Conservation (phyloP, 345 rosid genomes). For the Populus tremula region DNA sequence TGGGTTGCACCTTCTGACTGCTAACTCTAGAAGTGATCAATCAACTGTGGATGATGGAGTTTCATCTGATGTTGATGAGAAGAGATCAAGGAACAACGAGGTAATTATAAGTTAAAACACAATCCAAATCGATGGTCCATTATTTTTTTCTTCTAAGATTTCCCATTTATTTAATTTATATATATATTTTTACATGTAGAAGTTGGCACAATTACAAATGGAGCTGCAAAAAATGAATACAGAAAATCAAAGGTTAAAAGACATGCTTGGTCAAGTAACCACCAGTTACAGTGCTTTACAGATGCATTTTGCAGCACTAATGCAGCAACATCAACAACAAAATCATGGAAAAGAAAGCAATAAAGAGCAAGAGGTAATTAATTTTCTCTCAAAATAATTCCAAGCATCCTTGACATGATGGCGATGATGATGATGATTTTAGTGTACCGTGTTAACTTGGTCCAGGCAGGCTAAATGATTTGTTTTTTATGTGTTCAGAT, state of each 20-base stretch:
- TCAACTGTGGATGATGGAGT: conserved; percentile 74
- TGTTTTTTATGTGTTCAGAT: conserved; percentile 29
- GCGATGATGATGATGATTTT: neutral
- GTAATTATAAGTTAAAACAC: conserved; percentile 26
- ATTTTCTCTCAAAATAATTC: neutral
- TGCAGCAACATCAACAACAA: conserved; percentile 47
- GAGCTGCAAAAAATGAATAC: conserved; percentile 63
- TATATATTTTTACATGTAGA: neutral
- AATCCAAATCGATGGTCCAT: neutral
- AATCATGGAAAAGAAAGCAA: conserved; percentile 25
- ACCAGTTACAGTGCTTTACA: conserved; percentile 63
- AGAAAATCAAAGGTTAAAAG: conserved; percentile 72
- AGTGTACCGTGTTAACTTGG: neutral
- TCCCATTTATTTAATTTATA: neutral
- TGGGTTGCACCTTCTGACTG: conserved; percentile 72
- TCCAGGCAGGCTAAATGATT: neutral
- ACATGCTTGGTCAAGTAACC: conserved; percentile 70
- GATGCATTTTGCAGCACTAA: conserved; percentile 56
- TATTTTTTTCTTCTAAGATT: neutral
- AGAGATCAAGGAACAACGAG: conserved; percentile 51
- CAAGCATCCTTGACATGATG: neutral
- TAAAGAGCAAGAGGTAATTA: conserved; percentile 40
- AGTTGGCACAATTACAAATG: conserved; percentile 58
- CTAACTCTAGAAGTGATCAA: conserved; percentile 69
- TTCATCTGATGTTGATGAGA: conserved; percentile 58